phyloP scores from a whole-genome alignment of 805 yeast genomes.

The Nakazawaea wickerhamii region DNA sequence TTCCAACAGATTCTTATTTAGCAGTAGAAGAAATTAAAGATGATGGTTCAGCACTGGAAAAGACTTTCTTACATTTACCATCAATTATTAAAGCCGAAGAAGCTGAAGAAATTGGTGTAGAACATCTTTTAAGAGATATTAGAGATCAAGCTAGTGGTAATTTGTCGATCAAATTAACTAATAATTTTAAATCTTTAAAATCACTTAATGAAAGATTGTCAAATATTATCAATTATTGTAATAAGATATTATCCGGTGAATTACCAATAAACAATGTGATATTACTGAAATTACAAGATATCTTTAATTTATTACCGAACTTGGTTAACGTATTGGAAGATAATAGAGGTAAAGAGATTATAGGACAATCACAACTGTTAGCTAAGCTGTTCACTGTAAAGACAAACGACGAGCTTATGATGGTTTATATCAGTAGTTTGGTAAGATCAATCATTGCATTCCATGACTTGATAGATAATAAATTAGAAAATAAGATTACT shows the following conservation, averaged over 20 bases:
- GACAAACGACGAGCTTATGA: conserved; percentile 95
- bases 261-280: conserved; percentile 88
- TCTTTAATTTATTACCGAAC: conserved; percentile 89
- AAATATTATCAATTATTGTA: conserved; percentile 74
- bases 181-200: conserved; percentile 80
- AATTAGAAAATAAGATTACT: conserved; percentile 63
- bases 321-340: conserved; percentile 30
- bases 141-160: conserved; percentile 97
- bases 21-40: conserved; percentile 94
- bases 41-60: conserved; percentile 90
- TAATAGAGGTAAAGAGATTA: conserved; percentile 13
- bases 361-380: conserved; percentile 27
- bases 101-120: conserved; percentile 99
- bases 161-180: conserved; percentile 78
- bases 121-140: conserved; percentile 88
- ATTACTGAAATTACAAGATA: conserved; percentile 88
- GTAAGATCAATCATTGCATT: conserved; percentile 94
- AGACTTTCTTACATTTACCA: conserved; percentile 84
- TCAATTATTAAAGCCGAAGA: conserved; percentile 94
- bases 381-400: conserved; percentile 82
- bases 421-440: conserved; percentile 80
- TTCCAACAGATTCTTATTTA: conserved; percentile 92
- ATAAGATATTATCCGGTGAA: conserved; percentile 61
- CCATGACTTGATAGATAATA: conserved; percentile 94
- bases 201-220: conserved; percentile 76